phyloP scores from a whole-genome alignment of 768 basidiomycete species.

The Tylopilus felleus region DNA sequence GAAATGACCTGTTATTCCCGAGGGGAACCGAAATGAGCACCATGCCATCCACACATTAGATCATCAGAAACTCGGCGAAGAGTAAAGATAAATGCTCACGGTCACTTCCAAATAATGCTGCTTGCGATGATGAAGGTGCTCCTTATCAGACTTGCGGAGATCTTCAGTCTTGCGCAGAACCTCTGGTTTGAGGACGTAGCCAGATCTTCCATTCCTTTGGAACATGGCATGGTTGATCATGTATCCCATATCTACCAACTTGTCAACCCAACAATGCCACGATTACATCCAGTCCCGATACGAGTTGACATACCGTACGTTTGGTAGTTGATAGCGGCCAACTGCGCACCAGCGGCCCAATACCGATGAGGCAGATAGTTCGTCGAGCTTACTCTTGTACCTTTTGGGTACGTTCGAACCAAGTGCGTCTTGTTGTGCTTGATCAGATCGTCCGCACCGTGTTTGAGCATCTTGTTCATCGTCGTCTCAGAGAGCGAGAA shows the following conservation, averaged over 20 bases:
- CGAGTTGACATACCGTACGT: slow-evolving; percentile 67
- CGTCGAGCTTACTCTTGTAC: slow-evolving; percentile 71
- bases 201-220: slow-evolving; percentile 79
- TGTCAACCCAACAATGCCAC: background rate
- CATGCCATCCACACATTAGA: background rate
- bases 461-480: slow-evolving; percentile 71
- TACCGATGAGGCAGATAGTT: slow-evolving; percentile 88
- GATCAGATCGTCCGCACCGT: slow-evolving; percentile 66
- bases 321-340: slow-evolving; percentile 97
- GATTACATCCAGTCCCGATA: background rate
- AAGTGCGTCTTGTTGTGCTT: slow-evolving; percentile 84
- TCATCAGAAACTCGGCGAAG: background rate
- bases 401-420: slow-evolving; percentile 84
- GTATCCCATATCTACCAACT: slow-evolving; percentile 72
- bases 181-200: slow-evolving; percentile 87
- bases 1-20: slow-evolving; percentile 59
- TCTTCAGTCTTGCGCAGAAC: slow-evolving; percentile 60
- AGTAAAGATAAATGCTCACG: slow-evolving; percentile 33
- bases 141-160: slow-evolving; percentile 55
- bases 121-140: slow-evolving; percentile 48
- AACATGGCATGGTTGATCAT: slow-evolving; percentile 98
- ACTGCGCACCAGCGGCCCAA: slow-evolving; percentile 86
- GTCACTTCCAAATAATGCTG: slow-evolving; percentile 64
- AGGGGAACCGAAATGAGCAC: background rate
- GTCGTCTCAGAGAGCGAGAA: slow-evolving; percentile 90